Percentiles rank a stretch among this genome's conserved stretches.
Evolutionary conservation across 148 eudicot genomes (phyloP).

Genomic region (Pouteria glomerata): DNA sequence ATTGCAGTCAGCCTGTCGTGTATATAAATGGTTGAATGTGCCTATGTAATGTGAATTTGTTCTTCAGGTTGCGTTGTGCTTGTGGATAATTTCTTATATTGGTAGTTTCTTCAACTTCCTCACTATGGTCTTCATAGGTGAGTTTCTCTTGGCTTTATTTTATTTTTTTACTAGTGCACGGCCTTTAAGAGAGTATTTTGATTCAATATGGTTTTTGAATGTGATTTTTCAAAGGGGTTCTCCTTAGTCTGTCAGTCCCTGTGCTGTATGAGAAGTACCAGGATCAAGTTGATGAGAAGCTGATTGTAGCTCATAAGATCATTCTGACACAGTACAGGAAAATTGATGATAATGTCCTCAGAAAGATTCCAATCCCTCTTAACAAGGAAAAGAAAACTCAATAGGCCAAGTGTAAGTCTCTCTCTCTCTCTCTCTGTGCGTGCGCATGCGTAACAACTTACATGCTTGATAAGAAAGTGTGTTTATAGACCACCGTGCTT

Average conservation of each 20-base stretch:
- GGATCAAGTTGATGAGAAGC: constrained; percentile 61
- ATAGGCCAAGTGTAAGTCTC: constrained; percentile 50
- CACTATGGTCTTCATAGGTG: constrained; percentile 72
- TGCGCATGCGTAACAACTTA: background rate
- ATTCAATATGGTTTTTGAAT: background rate
- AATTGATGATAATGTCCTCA: constrained; percentile 49
- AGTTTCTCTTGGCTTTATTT: constrained; percentile 12
- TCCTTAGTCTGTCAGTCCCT: constrained; percentile 74
- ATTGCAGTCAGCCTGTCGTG: background rate
- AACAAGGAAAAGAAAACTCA: constrained; percentile 70
- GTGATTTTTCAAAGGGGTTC: constrained; percentile 40
- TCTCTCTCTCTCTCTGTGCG: constrained; percentile 7
- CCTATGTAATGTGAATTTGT: background rate
- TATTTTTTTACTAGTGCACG: background rate
- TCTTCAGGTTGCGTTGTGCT: constrained; percentile 52
- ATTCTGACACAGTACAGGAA: constrained; percentile 42
- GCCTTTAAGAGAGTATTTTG: constrained; percentile 4
- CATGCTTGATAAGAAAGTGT: background rate
- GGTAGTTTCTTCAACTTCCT: constrained; percentile 79
- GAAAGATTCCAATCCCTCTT: constrained; percentile 46
- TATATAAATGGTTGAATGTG: constrained; percentile 1
- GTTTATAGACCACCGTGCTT: background rate
- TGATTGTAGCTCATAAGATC: constrained; percentile 29
- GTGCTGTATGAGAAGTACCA: constrained; percentile 74
- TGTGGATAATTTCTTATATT: constrained; percentile 62